A percentile compares a stretch with the other conserved stretches of the same genome.
Conservation (phyloP, 257 asterid genomes). For the Eucommia ulmoides region DNA sequence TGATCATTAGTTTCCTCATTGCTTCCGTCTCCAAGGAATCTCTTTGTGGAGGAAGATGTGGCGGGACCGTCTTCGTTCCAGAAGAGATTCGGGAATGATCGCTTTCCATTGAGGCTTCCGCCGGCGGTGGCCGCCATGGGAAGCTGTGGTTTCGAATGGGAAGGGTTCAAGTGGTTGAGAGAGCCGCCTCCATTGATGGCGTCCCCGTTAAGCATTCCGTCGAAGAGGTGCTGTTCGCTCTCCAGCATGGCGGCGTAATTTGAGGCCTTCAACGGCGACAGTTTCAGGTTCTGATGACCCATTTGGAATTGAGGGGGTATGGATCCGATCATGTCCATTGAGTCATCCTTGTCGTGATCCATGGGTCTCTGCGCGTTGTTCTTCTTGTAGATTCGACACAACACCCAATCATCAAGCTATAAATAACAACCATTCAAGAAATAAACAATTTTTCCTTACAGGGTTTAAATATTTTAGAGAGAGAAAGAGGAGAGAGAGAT, state of each 20-base stretch:
- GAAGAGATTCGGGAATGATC: constrained; percentile 23
- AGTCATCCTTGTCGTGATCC: constrained; percentile 51
- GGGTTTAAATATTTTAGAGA: no score
- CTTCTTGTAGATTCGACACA: constrained; percentile 51
- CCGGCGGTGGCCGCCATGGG: constrained; percentile 10
- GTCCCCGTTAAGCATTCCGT: constrained; percentile 34
- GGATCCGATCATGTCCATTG: constrained; percentile 25
- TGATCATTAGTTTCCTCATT: constrained; percentile 16
- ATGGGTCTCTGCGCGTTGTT: constrained; percentile 41
- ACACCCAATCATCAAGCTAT: constrained; percentile 63
- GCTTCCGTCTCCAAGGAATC: constrained; percentile 29
- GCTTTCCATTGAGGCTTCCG: constrained; percentile 11
- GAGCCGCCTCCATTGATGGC: constrained; percentile 9
- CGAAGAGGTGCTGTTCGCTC: constrained; percentile 29
- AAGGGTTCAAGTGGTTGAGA: constrained; percentile 13
- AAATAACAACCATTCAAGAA: not conserved
- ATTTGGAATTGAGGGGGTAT: constrained; percentile 19
- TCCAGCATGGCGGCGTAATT: constrained; percentile 29
- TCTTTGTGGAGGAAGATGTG: constrained; percentile 32
- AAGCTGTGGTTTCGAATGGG: constrained; percentile 16
- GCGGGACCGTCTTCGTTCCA: constrained; percentile 34
- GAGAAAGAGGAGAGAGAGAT: no score
- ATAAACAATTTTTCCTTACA: no score
- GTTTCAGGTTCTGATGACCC: constrained; percentile 14
- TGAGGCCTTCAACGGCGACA: constrained; percentile 16